Conservation (phyloP, 1,139 yeast species). For the Blastobotrys elegans region DNA sequence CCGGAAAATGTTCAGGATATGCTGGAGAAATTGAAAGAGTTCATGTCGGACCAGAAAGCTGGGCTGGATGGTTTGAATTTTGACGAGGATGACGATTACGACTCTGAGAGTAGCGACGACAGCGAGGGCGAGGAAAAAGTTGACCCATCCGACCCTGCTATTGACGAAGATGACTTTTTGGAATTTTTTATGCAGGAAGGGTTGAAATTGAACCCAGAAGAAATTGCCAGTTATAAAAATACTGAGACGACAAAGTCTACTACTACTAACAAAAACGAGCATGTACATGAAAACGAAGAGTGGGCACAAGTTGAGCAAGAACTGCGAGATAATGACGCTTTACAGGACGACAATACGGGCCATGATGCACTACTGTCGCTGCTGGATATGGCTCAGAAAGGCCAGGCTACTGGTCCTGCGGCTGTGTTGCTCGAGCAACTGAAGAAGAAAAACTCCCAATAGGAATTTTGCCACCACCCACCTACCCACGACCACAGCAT, state of each 20-base stretch:
- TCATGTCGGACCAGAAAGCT: slow-evolving; percentile 13
- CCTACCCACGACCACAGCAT: slow-evolving; percentile 1
- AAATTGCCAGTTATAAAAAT: slow-evolving; percentile 36
- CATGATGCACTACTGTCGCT: slow-evolving; percentile 26
- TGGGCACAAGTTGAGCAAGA: slow-evolving; percentile 18
- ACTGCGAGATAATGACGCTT: slow-evolving; percentile 22
- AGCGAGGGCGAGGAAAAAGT: slow-evolving; percentile 17
- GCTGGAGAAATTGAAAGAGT: slow-evolving; percentile 14
- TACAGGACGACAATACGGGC: slow-evolving; percentile 27
- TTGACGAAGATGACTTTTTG: slow-evolving; percentile 60
- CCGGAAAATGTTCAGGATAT: slow-evolving; percentile 12
- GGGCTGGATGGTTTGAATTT: slow-evolving; percentile 16
- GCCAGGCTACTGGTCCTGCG: slow-evolving; percentile 37
- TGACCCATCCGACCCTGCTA: slow-evolving; percentile 33
- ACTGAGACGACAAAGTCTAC: neutral
- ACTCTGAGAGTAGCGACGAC: slow-evolving; percentile 4
- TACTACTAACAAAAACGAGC: slow-evolving; percentile 6
- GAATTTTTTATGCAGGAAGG: slow-evolving; percentile 54
- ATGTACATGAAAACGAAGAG: slow-evolving; percentile 23
- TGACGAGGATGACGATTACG: slow-evolving; percentile 11
- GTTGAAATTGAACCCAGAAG: slow-evolving; percentile 40
- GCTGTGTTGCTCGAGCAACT: slow-evolving; percentile 33
- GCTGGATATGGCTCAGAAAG: slow-evolving; percentile 30
- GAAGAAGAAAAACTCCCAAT: slow-evolving; percentile 25
- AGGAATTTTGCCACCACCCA: neutral